phyloP scores from a whole-genome alignment of 495 filamentous ascomycete species.

The Aspergillus panamensis region DNA sequence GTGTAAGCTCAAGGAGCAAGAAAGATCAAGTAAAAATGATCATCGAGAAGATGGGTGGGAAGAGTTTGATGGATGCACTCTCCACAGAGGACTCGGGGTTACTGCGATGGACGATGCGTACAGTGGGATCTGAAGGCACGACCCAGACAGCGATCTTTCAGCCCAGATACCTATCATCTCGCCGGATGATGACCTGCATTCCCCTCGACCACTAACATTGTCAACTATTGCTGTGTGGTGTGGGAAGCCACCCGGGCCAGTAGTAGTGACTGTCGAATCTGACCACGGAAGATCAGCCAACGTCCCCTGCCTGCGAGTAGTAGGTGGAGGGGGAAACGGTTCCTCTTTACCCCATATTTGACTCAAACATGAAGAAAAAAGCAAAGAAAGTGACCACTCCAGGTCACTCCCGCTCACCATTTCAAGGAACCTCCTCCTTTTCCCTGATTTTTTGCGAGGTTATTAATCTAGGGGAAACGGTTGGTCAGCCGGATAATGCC shows the following conservation, averaged over 20 bases:
- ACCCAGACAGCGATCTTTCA: neutral
- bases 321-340: neutral
- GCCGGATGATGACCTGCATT: slow-evolving; percentile 5
- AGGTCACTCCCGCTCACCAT: too few relatives aligned
- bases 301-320: neutral
- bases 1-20: neutral
- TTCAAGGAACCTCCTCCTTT: neutral
- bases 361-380: neutral
- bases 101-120: neutral
- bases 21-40: neutral
- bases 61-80: neutral
- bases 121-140: neutral
- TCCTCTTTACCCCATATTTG: neutral
- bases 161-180: slow-evolving; percentile 5
- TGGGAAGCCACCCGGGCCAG: neutral
- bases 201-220: neutral
- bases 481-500: neutral
- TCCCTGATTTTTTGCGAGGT: neutral
- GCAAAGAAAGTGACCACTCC: neutral
- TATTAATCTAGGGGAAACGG: neutral
- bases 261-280: neutral
- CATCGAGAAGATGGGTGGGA: neutral
- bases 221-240: neutral
- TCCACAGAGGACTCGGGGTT: too few relatives aligned
- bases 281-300: neutral